Conservation (phyloP, 2,329 filamentous ascomycete genomes). For the Colletotrichum cordylinicola region DNA sequence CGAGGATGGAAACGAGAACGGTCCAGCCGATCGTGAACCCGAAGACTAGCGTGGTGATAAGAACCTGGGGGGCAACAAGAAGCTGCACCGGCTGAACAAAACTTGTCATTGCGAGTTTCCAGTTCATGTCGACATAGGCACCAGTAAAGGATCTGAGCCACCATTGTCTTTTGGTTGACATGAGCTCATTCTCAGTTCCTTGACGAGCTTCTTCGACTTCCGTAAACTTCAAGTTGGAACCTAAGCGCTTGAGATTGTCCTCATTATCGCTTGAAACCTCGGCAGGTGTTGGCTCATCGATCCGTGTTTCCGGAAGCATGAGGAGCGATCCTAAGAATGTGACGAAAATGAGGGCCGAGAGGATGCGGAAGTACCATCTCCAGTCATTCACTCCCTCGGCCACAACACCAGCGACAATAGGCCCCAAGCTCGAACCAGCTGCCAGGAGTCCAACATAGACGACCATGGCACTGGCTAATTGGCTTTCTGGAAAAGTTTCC, state of each 20-base stretch:
- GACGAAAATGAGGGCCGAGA: constrained; percentile 17
- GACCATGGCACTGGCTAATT: constrained; percentile 28
- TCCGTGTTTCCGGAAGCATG: constrained; percentile 25
- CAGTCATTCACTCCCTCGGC: constrained; percentile 16
- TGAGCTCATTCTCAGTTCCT: too few species aligned
- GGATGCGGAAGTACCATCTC: constrained; percentile 25
- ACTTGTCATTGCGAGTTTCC: background rate
- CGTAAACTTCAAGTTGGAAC: background rate
- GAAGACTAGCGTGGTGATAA: constrained; percentile 11
- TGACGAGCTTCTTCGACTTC: background rate
- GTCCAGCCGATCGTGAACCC: constrained; percentile 16
- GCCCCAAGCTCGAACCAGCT: constrained; percentile 26
- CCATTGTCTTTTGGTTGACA: background rate
- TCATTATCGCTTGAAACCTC: background rate
- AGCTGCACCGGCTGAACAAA: background rate
- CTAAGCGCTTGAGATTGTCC: background rate
- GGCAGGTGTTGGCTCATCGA: background rate
- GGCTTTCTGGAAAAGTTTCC: constrained; percentile 22
- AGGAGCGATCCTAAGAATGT: constrained; percentile 20
- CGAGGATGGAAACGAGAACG: background rate
- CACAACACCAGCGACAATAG: constrained; percentile 21
- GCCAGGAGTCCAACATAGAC: constrained; percentile 23
- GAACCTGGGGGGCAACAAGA: constrained; percentile 4
- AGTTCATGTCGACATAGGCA: constrained; percentile 12
- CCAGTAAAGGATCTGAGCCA: constrained; percentile 5